Percentiles rank a stretch among this genome's conserved stretches.
Evolutionary conservation across 768 basidiomycete genomes (phyloP).

Genomic region (Trametes cinnabarina): DNA sequence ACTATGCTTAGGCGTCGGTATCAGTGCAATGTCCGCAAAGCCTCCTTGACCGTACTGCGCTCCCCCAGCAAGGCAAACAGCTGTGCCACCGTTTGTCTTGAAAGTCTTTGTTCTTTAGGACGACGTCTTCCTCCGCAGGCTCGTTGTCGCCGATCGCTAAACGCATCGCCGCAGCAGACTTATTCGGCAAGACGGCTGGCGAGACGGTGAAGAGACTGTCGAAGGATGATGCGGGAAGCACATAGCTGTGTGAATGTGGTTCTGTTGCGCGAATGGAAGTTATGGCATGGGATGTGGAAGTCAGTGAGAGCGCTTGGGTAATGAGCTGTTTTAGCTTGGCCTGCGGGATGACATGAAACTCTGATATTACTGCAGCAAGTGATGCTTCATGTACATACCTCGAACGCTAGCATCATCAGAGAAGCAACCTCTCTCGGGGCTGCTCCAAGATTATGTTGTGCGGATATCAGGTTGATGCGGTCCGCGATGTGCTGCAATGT

Average conservation of each 20-base stretch:
- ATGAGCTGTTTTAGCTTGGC: conserved; percentile 83
- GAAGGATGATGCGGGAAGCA: conserved; percentile 69
- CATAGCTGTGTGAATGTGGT: conserved; percentile 33
- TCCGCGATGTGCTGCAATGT: conserved; percentile 77
- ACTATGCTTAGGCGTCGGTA: background rate
- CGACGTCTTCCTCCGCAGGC: conserved; percentile 48
- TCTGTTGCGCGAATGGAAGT: conserved; percentile 67
- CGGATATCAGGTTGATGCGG: conserved; percentile 76
- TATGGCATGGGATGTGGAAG: conserved; percentile 72
- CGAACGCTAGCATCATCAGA: conserved; percentile 74
- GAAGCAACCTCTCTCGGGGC: conserved; percentile 64
- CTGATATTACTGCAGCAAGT: background rate
- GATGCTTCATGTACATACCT: conserved; percentile 44
- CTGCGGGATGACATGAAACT: conserved; percentile 33
- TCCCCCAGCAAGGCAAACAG: conserved; percentile 72
- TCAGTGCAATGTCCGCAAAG: conserved; percentile 40
- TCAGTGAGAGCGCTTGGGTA: conserved; percentile 74
- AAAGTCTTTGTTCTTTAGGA: conserved; percentile 54
- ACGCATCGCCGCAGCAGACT: conserved; percentile 73
- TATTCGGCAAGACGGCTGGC: conserved; percentile 75
- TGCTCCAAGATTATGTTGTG: conserved; percentile 65
- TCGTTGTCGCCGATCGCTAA: conserved; percentile 58
- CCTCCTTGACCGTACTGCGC: conserved; percentile 68
- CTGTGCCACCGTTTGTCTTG: conserved; percentile 74
- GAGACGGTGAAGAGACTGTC: conserved; percentile 76